Evolutionary conservation across 306 rosid genomes (phyloP), one percentile per base, ranked within the genome.

Genomic region (Gynostemma pentaphyllum): DNA sequence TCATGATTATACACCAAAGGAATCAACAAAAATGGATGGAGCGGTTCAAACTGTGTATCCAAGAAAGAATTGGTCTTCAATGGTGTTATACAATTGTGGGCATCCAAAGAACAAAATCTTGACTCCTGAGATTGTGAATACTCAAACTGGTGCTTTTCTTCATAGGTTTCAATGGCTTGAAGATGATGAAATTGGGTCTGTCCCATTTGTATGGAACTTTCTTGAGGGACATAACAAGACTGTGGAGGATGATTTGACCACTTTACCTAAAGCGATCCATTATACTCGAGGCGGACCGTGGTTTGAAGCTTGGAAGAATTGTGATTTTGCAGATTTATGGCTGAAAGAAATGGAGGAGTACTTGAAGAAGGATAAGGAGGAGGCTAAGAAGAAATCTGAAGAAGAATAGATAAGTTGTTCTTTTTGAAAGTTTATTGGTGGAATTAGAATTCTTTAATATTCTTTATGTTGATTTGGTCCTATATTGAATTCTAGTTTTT

Each of bases 151-250:
- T 70, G 87, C 90, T 68, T 84, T 47, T 42, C 90, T 84, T 70
- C 90, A 84, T 64, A 77, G 90, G 76, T 84, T 84, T 48, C 90
- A 84, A 23, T 84, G 90, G 90, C 90, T 84, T 26, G 87, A 84
- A 70, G 90, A 84, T 66, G 34, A 30, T 70, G 85, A 81, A 55
- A 84, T 84, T 55, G 90, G 90, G 16, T 81, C 87, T 1, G 30
- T 84, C 36, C 85, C 90, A 16, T 76, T 81, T 79, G 90, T 79
- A 68, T 84, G 90, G 90, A 84, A 84, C 45, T 84, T 84, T 47
- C 90, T 84, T 10, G 90, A 81, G 73, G 90, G 90, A 5, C 90
- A 84, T 72, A 84, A 84, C 74, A 81, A 47, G 76, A 75, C 50
- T 45, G 80, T 77, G 48, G 83, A 76, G 18, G 70, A 57, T 56